Percentiles rank a stretch among this genome's conserved stretches.
Conservation (phyloP, 352 stramenopile genomes). For the Sclerospora graminicola region DNA sequence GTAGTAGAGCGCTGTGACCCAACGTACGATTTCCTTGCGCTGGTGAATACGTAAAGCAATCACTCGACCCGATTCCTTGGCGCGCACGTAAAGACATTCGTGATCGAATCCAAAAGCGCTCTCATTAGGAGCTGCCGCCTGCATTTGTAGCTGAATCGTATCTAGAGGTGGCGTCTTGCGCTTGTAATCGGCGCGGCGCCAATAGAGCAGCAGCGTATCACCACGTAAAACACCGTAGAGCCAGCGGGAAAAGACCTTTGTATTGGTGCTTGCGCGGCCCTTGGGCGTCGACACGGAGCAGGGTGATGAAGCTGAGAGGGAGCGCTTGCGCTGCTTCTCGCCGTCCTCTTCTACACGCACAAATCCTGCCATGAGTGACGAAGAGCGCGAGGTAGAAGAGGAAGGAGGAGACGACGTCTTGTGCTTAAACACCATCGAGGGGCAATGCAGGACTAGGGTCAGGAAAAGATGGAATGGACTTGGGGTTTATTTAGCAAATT, state of each 20-base stretch:
- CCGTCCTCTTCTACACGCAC: slow-evolving; percentile 43
- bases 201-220: slow-evolving; percentile 39
- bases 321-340: slow-evolving; percentile 25
- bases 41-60: slow-evolving; percentile 45
- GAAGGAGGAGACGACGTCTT: slow-evolving; percentile 4
- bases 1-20: slow-evolving; percentile 56
- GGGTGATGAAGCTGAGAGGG: slow-evolving; percentile 12
- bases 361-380: slow-evolving; percentile 31
- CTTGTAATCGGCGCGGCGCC: slow-evolving; percentile 47
- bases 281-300: slow-evolving; percentile 15
- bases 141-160: slow-evolving; percentile 30
- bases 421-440: slow-evolving; percentile 2
- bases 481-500: too few relatives aligned
- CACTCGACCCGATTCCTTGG: slow-evolving; percentile 26
- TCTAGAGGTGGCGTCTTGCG: slow-evolving; percentile 34
- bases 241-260: slow-evolving; percentile 42
- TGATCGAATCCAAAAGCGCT: slow-evolving; percentile 53
- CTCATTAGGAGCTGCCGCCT: slow-evolving; percentile 27
- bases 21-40: slow-evolving; percentile 51
- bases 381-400: slow-evolving; percentile 3
- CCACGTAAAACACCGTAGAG: slow-evolving; percentile 40
- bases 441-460: too few relatives aligned
- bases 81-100: slow-evolving; percentile 47
- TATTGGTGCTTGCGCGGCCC: slow-evolving; percentile 20
- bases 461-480: too few relatives aligned